phyloP scores from a whole-genome alignment of 371 early-diverging fungal species.

The Coemansia sp. region DNA sequence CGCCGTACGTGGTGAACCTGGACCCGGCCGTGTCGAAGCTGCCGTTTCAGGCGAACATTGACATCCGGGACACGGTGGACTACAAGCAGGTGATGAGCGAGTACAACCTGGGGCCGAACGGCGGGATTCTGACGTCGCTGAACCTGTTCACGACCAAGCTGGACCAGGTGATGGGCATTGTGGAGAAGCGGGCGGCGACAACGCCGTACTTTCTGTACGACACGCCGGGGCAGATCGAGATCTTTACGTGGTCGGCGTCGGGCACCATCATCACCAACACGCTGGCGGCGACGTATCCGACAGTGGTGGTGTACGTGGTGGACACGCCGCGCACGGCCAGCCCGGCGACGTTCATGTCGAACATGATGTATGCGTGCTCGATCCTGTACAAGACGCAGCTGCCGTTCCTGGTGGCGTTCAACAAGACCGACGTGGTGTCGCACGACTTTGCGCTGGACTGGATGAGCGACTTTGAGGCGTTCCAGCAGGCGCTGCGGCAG shows the following conservation, averaged over 20 bases:
- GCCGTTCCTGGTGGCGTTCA: conserved; percentile 95
- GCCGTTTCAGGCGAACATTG: conserved; percentile 96
- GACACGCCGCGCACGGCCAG: conserved; percentile 94
- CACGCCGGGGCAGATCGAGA: conserved; percentile 99
- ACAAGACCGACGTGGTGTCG: conserved; percentile 94
- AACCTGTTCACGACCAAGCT: conserved; percentile 98
- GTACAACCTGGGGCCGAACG: conserved; percentile 99
- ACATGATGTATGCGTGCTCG: conserved; percentile 99
- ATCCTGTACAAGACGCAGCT: conserved; percentile 96
- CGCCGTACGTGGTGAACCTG: conserved; percentile 93
- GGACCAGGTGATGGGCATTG: conserved; percentile 87
- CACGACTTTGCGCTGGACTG: conserved; percentile 90
- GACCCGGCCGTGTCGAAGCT: conserved; percentile 97
- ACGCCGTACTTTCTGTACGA: conserved; percentile 76
- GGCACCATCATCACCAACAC: conserved; percentile 97
- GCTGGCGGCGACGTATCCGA: conserved; percentile 89
- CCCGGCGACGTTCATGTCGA: conserved; percentile 98
- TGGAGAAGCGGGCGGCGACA: conserved; percentile 74
- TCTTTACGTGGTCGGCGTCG: conserved; percentile 99
- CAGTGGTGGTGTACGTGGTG: conserved; percentile 94
- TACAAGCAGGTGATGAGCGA: conserved; percentile 99
- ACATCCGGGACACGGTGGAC: conserved; percentile 98
- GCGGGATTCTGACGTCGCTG: conserved; percentile 95
- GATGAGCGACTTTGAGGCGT: conserved; percentile 97
- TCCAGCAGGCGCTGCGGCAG: conserved; percentile 81